Conservation (phyloP, 768 basidiomycete species). For the Termitomyces sp. region DNA sequence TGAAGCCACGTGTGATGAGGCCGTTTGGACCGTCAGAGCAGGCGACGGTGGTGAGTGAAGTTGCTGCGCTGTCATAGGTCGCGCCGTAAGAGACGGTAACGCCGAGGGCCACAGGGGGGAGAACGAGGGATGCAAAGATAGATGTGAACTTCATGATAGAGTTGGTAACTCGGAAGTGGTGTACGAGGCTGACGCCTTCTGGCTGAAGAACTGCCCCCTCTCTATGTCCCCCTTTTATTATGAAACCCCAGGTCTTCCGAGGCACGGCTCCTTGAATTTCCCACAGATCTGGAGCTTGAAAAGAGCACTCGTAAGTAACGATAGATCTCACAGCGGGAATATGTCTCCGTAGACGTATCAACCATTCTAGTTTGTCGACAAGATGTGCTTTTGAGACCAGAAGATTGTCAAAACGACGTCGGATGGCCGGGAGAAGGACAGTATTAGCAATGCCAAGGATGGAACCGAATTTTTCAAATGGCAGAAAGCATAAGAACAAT, state of each 20-base stretch:
- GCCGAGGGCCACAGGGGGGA: slow-evolving; percentile 4
- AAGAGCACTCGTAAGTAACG: no score
- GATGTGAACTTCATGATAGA: slow-evolving; percentile 27
- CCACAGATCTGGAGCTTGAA: no score
- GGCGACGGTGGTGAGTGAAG: slow-evolving; percentile 30
- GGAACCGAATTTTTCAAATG: background rate
- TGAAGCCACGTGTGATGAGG: slow-evolving; percentile 29
- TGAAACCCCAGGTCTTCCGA: background rate
- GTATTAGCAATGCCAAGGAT: background rate
- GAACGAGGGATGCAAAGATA: slow-evolving; percentile 11
- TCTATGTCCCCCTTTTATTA: background rate
- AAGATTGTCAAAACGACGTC: background rate
- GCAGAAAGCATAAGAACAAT: background rate
- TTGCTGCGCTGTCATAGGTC: slow-evolving; percentile 30
- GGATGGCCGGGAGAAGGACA: background rate
- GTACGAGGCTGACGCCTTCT: background rate
- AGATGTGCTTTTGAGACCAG: background rate
- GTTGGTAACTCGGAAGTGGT: background rate
- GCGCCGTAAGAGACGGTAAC: slow-evolving; percentile 27
- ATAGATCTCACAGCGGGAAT: background rate
- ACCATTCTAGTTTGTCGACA: background rate
- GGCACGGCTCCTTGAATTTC: background rate
- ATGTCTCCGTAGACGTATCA: background rate
- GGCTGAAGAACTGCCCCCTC: background rate
- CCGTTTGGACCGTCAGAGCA: slow-evolving; percentile 46